Evolutionary conservation across 2,329 filamentous ascomycete species (phyloP), one percentile per base, ranked within the genome.

Genomic region (Eutypa lata): DNA sequence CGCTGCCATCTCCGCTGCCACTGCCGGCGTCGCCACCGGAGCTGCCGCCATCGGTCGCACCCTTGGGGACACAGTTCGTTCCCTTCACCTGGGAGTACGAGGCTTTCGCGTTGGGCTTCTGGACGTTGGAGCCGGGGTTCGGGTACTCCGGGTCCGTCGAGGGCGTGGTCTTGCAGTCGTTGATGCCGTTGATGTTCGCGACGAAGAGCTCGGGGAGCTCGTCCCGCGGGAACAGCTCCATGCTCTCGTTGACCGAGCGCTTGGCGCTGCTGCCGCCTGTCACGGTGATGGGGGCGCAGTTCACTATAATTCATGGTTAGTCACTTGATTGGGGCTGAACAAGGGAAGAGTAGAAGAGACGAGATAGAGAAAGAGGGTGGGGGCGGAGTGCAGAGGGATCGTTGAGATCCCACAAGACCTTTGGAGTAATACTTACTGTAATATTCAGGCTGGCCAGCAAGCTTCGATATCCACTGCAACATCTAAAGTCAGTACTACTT

Each of bases 381-480:
- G 26, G 26, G 26, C 10, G 26, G 26, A 31, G 10, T 6, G 26
- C 26, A 31, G 6, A 31, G 10, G 26, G 10, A 31, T 6, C 5
- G 10, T 6, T 5, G 26, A 31, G 26, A 31, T n/a, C n/a, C n/a
- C n/a, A 31, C 10, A 31, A 31, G 26, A 31, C 26, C 5, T 31
- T 31, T 31, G 6, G 26, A 10, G 10, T 6, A 31, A 10, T 31
- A 31, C 26, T 31, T 31, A 31, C 26, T 88, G 73, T 90, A 90
- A 73, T 89, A 85, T 64, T 91, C 88, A 2, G 87, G 82, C 67
- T 90, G 89, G 1, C 88, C 88, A 2, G 62, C 57, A 28, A 89
- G 64, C 49, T 84, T 87, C 49, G 89, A 89, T 66, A 89, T 80
- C 88, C 88, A 91, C 31, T 8, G 14, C 31, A 35, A 35, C 7